These are phyloP conservation scores for Teratosphaeria viscida DNA, from an alignment of 2,329 filamentous ascomycete species.

Conservation along the genomic window DNA sequence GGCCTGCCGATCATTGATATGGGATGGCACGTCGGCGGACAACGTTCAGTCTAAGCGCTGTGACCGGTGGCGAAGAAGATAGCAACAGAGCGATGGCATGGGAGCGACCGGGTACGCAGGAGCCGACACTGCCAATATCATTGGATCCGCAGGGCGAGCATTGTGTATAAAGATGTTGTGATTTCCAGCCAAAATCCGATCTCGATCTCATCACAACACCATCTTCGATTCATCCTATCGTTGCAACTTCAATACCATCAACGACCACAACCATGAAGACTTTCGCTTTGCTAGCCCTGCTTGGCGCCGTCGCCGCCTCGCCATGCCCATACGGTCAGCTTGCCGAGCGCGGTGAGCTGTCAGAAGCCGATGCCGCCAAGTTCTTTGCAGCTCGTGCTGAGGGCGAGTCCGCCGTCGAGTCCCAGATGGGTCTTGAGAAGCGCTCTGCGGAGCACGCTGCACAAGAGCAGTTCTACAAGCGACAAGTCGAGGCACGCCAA, in stretches of 20 bases:
- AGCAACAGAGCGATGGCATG: neutral
- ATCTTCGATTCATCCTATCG: neutral
- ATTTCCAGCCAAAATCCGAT: neutral
- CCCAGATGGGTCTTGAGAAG: constrained; percentile 5
- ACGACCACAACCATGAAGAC: neutral
- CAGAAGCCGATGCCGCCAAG: constrained; percentile 7
- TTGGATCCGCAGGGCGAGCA: neutral
- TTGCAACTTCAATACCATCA: neutral
- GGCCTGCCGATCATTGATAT: neutral
- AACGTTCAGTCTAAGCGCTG: neutral
- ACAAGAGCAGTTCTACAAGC: constrained; percentile 12
- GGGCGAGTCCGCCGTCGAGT: constrained; percentile 6
- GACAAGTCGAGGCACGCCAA: constrained; percentile 4
- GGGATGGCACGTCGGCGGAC: neutral
- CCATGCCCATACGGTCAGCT: constrained; percentile 13
- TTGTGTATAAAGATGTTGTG: neutral
- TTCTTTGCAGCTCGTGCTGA: constrained; percentile 12
- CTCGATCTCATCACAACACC: neutral
- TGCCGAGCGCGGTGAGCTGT: constrained; percentile 11
- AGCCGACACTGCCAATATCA: neutral
- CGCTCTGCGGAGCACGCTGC: constrained; percentile 7
- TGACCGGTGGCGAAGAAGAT: neutral
- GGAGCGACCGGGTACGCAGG: neutral
- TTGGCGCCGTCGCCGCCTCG: constrained; percentile 2
- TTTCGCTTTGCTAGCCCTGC: neutral